Evolutionary conservation across 1,284 basidiomycete genomes (phyloP), one percentile per base, ranked within the genome.

Genomic region (Phellopilus nigrolimitatus): DNA sequence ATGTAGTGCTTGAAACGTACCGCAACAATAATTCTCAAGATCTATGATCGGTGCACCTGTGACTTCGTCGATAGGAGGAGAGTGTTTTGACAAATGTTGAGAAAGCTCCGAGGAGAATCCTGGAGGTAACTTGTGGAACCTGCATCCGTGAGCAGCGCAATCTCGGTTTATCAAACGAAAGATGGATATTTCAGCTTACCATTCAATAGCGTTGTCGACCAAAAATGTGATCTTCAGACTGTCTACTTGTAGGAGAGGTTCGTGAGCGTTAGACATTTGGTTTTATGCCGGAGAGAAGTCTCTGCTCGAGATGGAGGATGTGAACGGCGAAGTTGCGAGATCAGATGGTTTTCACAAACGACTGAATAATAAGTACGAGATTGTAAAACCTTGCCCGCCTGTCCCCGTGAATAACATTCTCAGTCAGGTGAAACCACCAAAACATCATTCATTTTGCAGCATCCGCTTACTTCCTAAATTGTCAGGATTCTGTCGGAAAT

Each of bases 201-300:
- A 90, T 79, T 90, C 88, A 42, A 89, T 81, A 49, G 66, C 74
- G 58, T 90, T 88, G 64, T 90, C 87, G 25, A 90, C 84, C 6
- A 89, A 71, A 60, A 89, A 84, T 0, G 78, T 84, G 56, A 88
- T 72, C 0, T 65, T 69, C 17, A 84, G 64, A 48, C 66, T 47
- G 15, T 52, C 50, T 4, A 47, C 50, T 47, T 44, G 33, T 9
- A 27, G 17, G 22, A 51, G 49, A 28, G 46, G 21, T 8, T 19
- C 33, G 10, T 7, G 28, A 5, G 34, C 36, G 13, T 17, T 9
- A 4, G 36, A 3, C 46, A 43, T 43, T 7, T 13, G 10, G 31
- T 3, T 9, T 9, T 33, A 9, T 2, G n/a, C 31, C 10, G n/a
- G 31, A n/a, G n/a, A n/a, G n/a, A n/a, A n/a, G n/a, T n/a, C n/a